Conservation (phyloP, 75 land plant genomes). For the Ceratopteris richardii region DNA sequence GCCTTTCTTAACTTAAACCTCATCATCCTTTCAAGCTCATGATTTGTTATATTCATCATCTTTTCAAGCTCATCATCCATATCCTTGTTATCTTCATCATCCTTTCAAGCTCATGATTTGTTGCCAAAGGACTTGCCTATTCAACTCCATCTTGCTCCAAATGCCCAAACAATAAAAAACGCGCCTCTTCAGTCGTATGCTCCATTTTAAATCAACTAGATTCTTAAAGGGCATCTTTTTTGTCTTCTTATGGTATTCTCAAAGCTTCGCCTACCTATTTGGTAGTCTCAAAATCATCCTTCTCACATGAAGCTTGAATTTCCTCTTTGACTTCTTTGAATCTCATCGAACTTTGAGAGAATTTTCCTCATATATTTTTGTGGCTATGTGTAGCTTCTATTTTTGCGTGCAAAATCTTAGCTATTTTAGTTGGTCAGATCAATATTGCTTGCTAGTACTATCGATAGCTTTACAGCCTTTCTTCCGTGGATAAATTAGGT, state of each 20-base stretch:
- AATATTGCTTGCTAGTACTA: conserved; percentile 28
- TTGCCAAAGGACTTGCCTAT: conserved; percentile 25
- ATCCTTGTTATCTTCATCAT: no score
- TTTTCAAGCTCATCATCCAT: no score
- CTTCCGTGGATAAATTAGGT: conserved; percentile 3
- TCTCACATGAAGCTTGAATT: conserved; percentile 71
- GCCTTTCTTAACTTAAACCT: conserved; percentile 40
- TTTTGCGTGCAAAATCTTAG: conserved; percentile 25
- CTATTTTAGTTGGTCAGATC: conserved; percentile 28
- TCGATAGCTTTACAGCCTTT: conserved; percentile 20
- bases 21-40: conserved; percentile 40
- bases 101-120: conserved; percentile 27
- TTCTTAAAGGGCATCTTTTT: conserved; percentile 9
- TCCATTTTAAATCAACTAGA: conserved; percentile 45
- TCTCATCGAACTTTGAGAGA: conserved; percentile 24
- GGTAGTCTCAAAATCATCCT: conserved; percentile 75
- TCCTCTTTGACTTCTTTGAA: conserved; percentile 46
- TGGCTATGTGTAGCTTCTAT: conserved; percentile 46
- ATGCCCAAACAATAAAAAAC: conserved; percentile 29
- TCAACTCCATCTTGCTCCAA: conserved; percentile 54
- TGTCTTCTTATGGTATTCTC: conserved; percentile 31
- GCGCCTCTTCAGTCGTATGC: conserved; percentile 53
- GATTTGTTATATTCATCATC: conserved; percentile 26
- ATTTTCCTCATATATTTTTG: conserved; percentile 35
- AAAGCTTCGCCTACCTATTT: conserved; percentile 48